Conservation (phyloP, 768 basidiomycete genomes). For the Dentipellis sp. region DNA sequence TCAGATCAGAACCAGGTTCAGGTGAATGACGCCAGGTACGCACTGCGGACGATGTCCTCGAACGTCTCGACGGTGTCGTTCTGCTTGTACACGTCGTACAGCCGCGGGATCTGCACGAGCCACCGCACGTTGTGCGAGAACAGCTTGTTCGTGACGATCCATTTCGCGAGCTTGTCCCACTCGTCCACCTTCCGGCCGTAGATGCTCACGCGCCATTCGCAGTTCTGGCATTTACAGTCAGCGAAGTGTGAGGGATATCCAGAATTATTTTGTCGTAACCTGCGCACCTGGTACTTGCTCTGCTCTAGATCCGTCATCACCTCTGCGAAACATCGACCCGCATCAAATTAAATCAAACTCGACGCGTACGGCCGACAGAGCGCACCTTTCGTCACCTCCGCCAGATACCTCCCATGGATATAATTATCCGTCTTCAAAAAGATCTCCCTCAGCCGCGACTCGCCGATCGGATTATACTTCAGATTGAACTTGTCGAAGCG, state of each 20-base stretch:
- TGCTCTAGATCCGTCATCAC: slow-evolving; percentile 97
- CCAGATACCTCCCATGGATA: slow-evolving; percentile 86
- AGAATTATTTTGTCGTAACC: too few relatives aligned
- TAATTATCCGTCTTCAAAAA: slow-evolving; percentile 98
- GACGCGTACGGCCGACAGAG: not conserved
- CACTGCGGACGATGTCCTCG: slow-evolving; percentile 85
- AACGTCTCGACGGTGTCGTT: slow-evolving; percentile 79
- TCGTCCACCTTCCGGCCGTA: slow-evolving; percentile 79
- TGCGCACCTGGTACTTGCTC: slow-evolving; percentile 88
- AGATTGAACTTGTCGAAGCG: slow-evolving; percentile 98
- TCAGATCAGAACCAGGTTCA: not conserved
- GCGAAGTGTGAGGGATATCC: not conserved
- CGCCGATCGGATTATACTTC: slow-evolving; percentile 96
- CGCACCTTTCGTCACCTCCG: slow-evolving; percentile 84
- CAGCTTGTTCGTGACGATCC: slow-evolving; percentile 90
- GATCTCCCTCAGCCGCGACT: slow-evolving; percentile 90
- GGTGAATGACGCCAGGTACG: slow-evolving; percentile 21
- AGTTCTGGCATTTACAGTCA: slow-evolving; percentile 44
- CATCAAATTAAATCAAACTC: not conserved
- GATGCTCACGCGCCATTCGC: slow-evolving; percentile 95
- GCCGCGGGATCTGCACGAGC: slow-evolving; percentile 90
- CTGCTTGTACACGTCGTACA: slow-evolving; percentile 94
- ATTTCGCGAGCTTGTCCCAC: slow-evolving; percentile 98
- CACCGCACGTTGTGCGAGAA: slow-evolving; percentile 96
- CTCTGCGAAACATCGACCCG: slow-evolving; percentile 39